phyloP scores from a whole-genome alignment of 208 protist species.

The Leishmania guyanensis region DNA sequence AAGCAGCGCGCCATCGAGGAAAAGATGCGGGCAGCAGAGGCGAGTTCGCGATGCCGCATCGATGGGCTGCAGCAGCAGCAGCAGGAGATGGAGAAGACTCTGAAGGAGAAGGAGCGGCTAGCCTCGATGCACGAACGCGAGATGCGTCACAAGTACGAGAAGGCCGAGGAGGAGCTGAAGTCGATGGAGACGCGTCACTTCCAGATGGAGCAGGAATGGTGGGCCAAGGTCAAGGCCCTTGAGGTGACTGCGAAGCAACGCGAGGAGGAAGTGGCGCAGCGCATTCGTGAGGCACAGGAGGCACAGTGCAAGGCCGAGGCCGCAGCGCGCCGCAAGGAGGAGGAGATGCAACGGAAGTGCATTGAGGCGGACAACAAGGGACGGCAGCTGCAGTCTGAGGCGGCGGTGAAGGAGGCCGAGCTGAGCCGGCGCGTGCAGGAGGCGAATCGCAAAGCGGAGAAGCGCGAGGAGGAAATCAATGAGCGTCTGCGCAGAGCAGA shows the following conservation, averaged over 20 bases:
- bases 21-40: slow-evolving; percentile 48
- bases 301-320: slow-evolving; percentile 47
- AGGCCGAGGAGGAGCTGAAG: slow-evolving; percentile 47
- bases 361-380: slow-evolving; percentile 48
- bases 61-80: slow-evolving; percentile 61
- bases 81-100: slow-evolving; percentile 42
- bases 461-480: slow-evolving; percentile 46
- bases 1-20: slow-evolving; percentile 58
- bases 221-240: slow-evolving; percentile 39
- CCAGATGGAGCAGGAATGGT: slow-evolving; percentile 55
- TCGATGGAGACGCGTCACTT: slow-evolving; percentile 38
- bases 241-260: slow-evolving; percentile 43
- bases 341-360: slow-evolving; percentile 55
- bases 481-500: slow-evolving; percentile 46
- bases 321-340: slow-evolving; percentile 37
- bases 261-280: slow-evolving; percentile 47
- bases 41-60: slow-evolving; percentile 42
- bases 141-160: slow-evolving; percentile 32
- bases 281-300: slow-evolving; percentile 44
- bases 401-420: slow-evolving; percentile 59
- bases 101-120: slow-evolving; percentile 53
- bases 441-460: slow-evolving; percentile 37
- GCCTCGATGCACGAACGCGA: slow-evolving; percentile 47
- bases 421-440: slow-evolving; percentile 58
- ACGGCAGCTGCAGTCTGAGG: slow-evolving; percentile 45